These are phyloP conservation scores for Straminergon stramineum DNA, from an alignment of 225 moss, liverwort and hornwort genomes.

Conservation along the genomic window DNA sequence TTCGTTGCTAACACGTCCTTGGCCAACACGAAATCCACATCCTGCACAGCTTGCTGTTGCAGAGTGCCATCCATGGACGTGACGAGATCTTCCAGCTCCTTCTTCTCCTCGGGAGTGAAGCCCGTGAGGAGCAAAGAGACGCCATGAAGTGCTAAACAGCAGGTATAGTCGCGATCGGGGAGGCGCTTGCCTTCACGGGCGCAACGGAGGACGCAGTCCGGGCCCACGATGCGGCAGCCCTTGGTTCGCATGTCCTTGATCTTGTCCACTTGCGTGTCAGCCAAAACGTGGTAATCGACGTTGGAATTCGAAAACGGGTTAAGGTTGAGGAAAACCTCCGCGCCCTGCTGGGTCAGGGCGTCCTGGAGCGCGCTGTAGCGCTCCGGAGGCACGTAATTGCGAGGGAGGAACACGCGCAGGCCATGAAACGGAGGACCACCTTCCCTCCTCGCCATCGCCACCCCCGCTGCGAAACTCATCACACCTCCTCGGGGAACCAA, in stretches of 20 bases:
- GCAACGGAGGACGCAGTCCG: constrained; percentile 45
- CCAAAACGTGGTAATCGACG: constrained; percentile 35
- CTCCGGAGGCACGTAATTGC: constrained; percentile 47
- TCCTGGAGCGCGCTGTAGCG: constrained; percentile 33
- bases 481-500: neutral
- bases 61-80: constrained; percentile 58
- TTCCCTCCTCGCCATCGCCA: constrained; percentile 21
- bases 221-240: constrained; percentile 39
- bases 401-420: constrained; percentile 35
- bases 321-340: constrained; percentile 25
- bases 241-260: constrained; percentile 35
- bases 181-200: constrained; percentile 30
- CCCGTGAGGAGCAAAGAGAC: constrained; percentile 37
- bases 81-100: constrained; percentile 37
- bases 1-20: constrained; percentile 71
- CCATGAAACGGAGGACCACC: constrained; percentile 24
- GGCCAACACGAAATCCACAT: constrained; percentile 68
- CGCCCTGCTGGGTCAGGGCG: constrained; percentile 27
- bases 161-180: constrained; percentile 40
- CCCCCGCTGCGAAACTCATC: constrained; percentile 4
- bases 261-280: constrained; percentile 24
- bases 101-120: constrained; percentile 28
- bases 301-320: constrained; percentile 34
- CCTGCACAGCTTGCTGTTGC: constrained; percentile 37
- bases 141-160: constrained; percentile 38